These are phyloP conservation scores for Xylaria sp. DNA, from an alignment of 2,329 filamentous ascomycete genomes.

Conservation along the genomic window DNA sequence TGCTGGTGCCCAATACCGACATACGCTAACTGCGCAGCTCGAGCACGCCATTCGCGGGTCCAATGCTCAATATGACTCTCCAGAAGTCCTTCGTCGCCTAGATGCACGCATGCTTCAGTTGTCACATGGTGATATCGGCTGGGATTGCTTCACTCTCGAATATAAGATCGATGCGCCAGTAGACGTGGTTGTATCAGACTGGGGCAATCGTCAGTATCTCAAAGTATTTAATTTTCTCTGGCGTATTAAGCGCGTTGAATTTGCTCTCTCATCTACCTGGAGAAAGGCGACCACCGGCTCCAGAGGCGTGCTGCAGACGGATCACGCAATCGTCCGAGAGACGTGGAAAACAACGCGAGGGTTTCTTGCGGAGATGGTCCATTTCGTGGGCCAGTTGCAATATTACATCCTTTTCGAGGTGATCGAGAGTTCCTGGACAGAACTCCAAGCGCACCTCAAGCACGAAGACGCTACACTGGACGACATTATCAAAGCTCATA, in stretches of 20 bases:
- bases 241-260: constrained; percentile 98
- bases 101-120: constrained; percentile 99
- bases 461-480: constrained; percentile 92
- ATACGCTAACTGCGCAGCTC: constrained; percentile 96
- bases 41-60: constrained; percentile 97
- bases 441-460: constrained; percentile 83
- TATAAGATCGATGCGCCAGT: constrained; percentile 98
- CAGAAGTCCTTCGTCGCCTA: constrained; percentile 88
- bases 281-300: constrained; percentile 95
- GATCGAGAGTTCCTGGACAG: constrained; percentile 95
- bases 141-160: constrained; percentile 98
- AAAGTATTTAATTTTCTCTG: constrained; percentile 99
- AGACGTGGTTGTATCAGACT: constrained; percentile 96
- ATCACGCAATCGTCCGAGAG: constrained; percentile 73
- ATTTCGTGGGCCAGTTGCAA: constrained; percentile 95
- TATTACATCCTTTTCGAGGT: constrained; percentile 99
- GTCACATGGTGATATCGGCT: constrained; percentile 95
- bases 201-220: constrained; percentile 94
- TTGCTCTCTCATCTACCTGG: constrained; percentile 90
- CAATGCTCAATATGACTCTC: constrained; percentile 94
- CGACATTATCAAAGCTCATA: constrained; percentile 92
- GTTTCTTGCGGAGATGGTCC: constrained; percentile 95
- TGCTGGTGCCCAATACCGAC: constrained; percentile 95
- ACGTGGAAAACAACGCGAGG: constrained; percentile 94
- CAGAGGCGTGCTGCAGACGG: constrained; percentile 85